Evolutionary conservation across 2,329 filamentous ascomycete genomes (phyloP).

Genomic region (Arthrobotrys musiformis): DNA sequence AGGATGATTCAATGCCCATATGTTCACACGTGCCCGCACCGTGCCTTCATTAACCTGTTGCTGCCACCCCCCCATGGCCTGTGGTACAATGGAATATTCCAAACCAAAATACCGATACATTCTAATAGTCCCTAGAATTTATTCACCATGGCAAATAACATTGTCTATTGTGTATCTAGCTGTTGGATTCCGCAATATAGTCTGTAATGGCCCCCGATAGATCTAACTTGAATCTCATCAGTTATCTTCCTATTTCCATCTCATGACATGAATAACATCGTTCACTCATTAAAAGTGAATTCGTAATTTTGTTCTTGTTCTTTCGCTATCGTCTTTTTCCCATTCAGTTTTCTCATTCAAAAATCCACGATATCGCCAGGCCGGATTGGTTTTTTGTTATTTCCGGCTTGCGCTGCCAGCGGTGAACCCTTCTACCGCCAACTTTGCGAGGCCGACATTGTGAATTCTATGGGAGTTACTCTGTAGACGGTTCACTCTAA

Average conservation of each 20-base stretch:
- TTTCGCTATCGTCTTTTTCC: slow-evolving; percentile 1
- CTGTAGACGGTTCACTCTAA: neutral
- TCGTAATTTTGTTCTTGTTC: slow-evolving; percentile 2
- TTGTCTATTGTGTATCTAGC: neutral
- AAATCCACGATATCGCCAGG: neutral
- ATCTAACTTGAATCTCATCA: slow-evolving; percentile 16
- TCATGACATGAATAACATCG: neutral
- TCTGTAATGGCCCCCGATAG: neutral
- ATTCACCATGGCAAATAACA: slow-evolving; percentile 10
- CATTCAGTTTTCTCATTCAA: neutral
- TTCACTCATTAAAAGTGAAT: slow-evolving; percentile 7
- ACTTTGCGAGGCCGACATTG: neutral
- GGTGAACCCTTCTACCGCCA: slow-evolving; percentile 10
- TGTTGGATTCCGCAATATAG: slow-evolving; percentile 33
- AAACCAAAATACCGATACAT: slow-evolving; percentile 7
- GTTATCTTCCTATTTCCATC: slow-evolving; percentile 13
- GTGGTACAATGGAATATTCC: slow-evolving; percentile 1
- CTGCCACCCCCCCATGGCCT: neutral
- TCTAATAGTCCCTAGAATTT: slow-evolving; percentile 35
- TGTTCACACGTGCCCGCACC: neutral
- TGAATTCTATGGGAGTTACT: neutral
- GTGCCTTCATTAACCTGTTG: neutral
- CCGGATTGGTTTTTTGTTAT: neutral
- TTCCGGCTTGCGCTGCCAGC: slow-evolving; percentile 11
- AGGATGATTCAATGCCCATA: neutral